Percentiles rank a stretch among this genome's conserved stretches.
Conservation (phyloP, 192 early-diverging fungal species). For the Umbelopsis vinacea region DNA sequence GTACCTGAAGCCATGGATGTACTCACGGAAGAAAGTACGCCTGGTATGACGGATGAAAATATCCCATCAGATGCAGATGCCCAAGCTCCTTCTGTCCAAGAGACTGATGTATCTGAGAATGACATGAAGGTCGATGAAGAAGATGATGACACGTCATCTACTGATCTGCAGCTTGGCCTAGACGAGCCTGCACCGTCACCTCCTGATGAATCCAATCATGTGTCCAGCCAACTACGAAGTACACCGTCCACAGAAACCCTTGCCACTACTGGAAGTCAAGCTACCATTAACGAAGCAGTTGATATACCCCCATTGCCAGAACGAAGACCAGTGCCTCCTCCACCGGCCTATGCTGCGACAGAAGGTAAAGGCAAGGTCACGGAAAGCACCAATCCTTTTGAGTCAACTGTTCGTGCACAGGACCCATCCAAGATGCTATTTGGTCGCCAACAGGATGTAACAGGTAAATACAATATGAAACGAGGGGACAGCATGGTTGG, state of each 20-base stretch:
- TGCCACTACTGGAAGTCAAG: conserved; percentile 5
- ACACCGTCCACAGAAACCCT: conserved; percentile 3
- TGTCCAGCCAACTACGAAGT: neutral
- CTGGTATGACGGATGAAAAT: too few relatives aligned
- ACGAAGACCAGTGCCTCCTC: neutral
- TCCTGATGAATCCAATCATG: neutral
- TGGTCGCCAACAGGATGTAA: conserved; percentile 75
- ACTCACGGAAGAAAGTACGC: too few relatives aligned
- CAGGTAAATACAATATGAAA: conserved; percentile 39
- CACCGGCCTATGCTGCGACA: neutral
- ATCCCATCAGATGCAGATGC: too few relatives aligned
- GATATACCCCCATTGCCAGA: conserved; percentile 8
- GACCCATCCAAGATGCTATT: conserved; percentile 44
- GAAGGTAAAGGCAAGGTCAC: conserved; percentile 8
- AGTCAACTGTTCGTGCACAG: conserved; percentile 2
- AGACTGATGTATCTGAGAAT: neutral
- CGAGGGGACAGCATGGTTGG: too few relatives aligned
- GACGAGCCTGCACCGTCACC: neutral
- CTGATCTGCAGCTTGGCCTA: neutral
- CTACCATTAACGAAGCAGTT: conserved; percentile 5
- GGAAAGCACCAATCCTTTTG: neutral
- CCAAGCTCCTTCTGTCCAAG: neutral
- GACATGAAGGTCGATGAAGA: neutral
- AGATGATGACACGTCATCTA: neutral
- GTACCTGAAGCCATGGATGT: too few relatives aligned